These are phyloP conservation scores for Chenopodium berlandieri DNA, from an alignment of 148 eudicot species.

Conservation along the genomic window DNA sequence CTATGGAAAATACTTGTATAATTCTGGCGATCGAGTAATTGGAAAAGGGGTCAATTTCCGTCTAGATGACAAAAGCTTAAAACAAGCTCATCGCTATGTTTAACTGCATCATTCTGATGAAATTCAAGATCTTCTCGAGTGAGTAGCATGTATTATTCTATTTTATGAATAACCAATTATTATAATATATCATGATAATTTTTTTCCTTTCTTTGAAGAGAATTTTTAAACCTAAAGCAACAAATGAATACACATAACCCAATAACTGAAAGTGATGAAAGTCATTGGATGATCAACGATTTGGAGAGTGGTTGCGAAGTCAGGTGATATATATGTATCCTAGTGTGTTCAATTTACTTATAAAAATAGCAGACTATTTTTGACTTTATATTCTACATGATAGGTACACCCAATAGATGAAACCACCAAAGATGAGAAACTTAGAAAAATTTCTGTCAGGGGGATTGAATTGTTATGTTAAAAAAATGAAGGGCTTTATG, in stretches of 20 bases:
- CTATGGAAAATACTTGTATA: background rate
- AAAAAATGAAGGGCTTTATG: background rate
- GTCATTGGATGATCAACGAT: slow-evolving; percentile 11
- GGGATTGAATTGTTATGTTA: background rate
- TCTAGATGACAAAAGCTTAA: slow-evolving; percentile 1
- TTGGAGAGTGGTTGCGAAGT: background rate
- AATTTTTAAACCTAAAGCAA: background rate
- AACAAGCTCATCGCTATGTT: slow-evolving; percentile 17
- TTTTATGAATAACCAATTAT: background rate
- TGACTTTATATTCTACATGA: background rate
- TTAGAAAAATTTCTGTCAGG: background rate
- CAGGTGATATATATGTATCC: background rate
- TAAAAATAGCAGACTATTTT: background rate
- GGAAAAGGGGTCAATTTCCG: background rate
- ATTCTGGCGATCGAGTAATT: background rate
- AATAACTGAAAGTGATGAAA: background rate
- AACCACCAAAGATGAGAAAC: background rate
- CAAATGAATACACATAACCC: no score
- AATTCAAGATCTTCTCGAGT: slow-evolving; percentile 2
- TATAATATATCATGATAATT: background rate
- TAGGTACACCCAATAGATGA: background rate
- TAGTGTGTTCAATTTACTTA: background rate
- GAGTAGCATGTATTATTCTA: background rate
- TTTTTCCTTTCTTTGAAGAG: background rate
- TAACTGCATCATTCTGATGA: slow-evolving; percentile 16